Evolutionary conservation across 768 basidiomycete species (phyloP).

Genomic region (Phlegmacium glaucopus): DNA sequence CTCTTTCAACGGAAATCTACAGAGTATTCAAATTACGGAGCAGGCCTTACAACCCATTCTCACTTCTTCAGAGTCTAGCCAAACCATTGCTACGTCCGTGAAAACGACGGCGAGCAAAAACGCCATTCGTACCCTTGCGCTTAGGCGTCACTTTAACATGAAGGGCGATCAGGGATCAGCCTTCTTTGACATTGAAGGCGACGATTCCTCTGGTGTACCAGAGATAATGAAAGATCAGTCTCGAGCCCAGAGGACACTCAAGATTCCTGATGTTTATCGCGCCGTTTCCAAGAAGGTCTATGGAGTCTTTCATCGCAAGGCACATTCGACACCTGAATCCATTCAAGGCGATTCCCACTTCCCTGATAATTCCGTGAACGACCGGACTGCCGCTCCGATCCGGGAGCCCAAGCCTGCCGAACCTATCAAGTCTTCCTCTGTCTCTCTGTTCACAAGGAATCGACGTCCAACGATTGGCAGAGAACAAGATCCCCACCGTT

Average conservation of each 20-base stretch:
- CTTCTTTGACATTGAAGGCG: neutral
- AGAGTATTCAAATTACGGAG: neutral
- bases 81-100: neutral
- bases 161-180: neutral
- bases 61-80: neutral
- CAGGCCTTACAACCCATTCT: neutral
- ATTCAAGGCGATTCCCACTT: neutral
- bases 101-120: neutral
- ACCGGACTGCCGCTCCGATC: neutral
- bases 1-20: neutral
- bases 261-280: neutral
- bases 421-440: neutral
- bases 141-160: neutral
- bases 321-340: neutral
- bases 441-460: neutral
- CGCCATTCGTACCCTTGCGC: neutral
- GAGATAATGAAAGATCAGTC: neutral
- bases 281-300: neutral
- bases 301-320: neutral
- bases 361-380: neutral
- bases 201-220: neutral
- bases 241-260: neutral
- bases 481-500: neutral
- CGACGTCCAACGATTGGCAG: neutral
- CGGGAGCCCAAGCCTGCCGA: neutral